Base-by-base conservation (phyloP, 306 rosid genomes). In the Astragalus membranaceus region DNA sequence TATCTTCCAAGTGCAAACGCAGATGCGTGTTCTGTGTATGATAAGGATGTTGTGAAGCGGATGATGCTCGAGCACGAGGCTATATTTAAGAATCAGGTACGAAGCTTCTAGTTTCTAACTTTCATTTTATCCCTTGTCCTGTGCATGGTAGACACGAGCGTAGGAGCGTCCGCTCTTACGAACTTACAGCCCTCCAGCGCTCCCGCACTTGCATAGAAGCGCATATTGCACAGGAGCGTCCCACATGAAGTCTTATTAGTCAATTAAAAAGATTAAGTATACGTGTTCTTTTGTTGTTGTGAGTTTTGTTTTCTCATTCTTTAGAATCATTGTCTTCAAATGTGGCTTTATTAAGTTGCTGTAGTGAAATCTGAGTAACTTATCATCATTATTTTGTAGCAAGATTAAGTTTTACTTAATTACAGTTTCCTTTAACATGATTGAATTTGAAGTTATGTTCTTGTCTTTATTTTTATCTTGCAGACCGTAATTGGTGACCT, bases 31-130 rank as follows among this genome's bases (percentile, higher is more conserved):
- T 79, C 82, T 35, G 76, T 72, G 39, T 79, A 81, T 78, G 92
- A 89, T 66, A 91, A 81, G 81, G 95, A 94, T 82, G 77, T 23
- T 43, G 86, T 94, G 63, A 94, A 91, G 95, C 88, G 13, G 74
- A 91, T 41, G 71, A 94, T 94, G 96, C 92, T 94, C 35, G 84
- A 89, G 81, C 99, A 94, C 49, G 99, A 94, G 77, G 92, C 95
- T 29, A 55, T 66, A 67, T 94, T 94, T 81, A 88, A 86, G 86
- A 70, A 43, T 47, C 99, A 94, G 96, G 99, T 94, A 78, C 58
- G 54, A 39, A 49, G 20, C 52, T 17, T 55, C 56, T 16, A 4
- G 14, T 57, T 53, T 75, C 59, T 64, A 16, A 3, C 10, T 61
- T 52, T 64, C 64, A 48, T 10, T 48, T 54, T 16, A 29, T 32